phyloP scores from a whole-genome alignment of 1,139 yeast species.

The Sugiyamaella grinbergsii region DNA sequence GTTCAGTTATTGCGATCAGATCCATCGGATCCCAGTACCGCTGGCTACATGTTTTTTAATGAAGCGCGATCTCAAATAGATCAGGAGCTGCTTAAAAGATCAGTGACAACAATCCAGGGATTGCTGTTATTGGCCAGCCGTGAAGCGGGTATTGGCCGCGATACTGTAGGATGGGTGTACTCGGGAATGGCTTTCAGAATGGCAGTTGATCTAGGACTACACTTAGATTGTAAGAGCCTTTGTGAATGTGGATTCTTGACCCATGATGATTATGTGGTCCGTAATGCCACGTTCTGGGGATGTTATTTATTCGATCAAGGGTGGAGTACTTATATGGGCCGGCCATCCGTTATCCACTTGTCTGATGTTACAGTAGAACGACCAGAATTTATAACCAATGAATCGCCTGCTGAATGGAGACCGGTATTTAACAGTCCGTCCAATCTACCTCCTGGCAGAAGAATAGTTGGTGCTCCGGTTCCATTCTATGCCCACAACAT shows the following conservation, averaged over 20 bases:
- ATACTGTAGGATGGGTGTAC: constrained; percentile 36
- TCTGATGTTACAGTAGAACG: constrained; percentile 29
- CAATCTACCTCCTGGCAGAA: constrained; percentile 20
- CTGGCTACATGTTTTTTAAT: constrained; percentile 29
- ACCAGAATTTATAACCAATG: constrained; percentile 22
- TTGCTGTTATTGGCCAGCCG: constrained; percentile 30
- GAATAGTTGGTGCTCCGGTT: constrained; percentile 19
- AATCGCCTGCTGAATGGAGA: constrained; percentile 24
- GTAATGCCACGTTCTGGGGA: constrained; percentile 36
- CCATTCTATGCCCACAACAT: constrained; percentile 26
- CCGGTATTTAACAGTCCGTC: constrained; percentile 22
- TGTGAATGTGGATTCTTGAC: constrained; percentile 29
- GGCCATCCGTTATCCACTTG: constrained; percentile 33
- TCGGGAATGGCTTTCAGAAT: constrained; percentile 37
- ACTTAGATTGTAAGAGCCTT: constrained; percentile 30
- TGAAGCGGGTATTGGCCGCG: constrained; percentile 34
- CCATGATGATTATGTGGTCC: constrained; percentile 31
- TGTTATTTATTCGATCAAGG: constrained; percentile 34
- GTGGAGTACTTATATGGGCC: constrained; percentile 35
- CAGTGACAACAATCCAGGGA: constrained; percentile 34
- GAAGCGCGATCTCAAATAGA: constrained; percentile 26
- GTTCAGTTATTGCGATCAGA: constrained; percentile 24
- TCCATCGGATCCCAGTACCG: constrained; percentile 26
- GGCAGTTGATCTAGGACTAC: constrained; percentile 36
- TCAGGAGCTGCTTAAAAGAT: constrained; percentile 23